Base-by-base conservation (phyloP, 345 rosid species). In the Barbarea vulgaris region DNA sequence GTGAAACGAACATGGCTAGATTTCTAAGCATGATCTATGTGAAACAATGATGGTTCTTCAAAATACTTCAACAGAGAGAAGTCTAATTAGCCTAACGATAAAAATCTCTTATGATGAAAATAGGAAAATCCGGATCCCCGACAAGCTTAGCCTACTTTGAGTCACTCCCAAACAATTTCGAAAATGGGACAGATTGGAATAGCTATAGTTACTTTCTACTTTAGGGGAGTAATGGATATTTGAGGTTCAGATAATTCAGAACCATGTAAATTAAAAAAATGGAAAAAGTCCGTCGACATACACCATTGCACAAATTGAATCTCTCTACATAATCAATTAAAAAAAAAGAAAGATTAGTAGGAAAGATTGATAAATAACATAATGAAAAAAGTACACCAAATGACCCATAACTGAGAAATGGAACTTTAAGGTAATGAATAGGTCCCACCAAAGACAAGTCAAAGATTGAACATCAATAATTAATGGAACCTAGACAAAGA, bases 401-500 rank as follows among this genome's bases (percentile, higher is more conserved):
- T 27, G 34, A 17, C n/a, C n/a, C n/a, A n/a, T n/a, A n/a, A n/a
- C 46, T 64, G 34, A 55, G 46, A 74, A 8, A 64, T 33, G 46
- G 42, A 37, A 24, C 8, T 18, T 15, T 61, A 61, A 36, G 41
- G 52, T 34, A 61, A 41, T 39, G 22, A 39, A 41, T 41, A 63
- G 12, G 46, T 64, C 50, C 46, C 69, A 53, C 36, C 33, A 73
- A 41, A 12, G 28, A 30, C 6, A 64, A 73, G 57, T 58, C 37
- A 60, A 27, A 69, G 42, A 21, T 12, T 48, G 39, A n/a, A 17
- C 36, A 39, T 41, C 31, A 39, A 62, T 25, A 72, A 51, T 60
- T 25, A 72, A 51, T 60, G 76, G 76, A 58, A 59, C 48, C 53
- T 50, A 59, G 37, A 52, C 67, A 75, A 14, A 21, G 7, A 67